These are phyloP conservation scores for Orbilia quercus DNA, from an alignment of 2,329 filamentous ascomycete species.

Conservation along the genomic window DNA sequence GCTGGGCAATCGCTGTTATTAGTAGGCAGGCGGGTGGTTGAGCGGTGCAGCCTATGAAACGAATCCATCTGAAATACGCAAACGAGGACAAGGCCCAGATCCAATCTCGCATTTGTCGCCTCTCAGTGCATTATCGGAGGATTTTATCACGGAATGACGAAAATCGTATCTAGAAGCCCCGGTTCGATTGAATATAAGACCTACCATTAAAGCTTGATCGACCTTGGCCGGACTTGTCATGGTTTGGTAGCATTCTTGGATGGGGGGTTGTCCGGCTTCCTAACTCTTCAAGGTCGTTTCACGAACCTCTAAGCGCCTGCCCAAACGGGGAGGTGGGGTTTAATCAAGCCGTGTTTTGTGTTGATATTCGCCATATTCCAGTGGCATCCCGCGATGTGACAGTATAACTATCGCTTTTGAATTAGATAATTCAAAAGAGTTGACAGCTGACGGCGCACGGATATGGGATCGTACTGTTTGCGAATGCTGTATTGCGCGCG, in stretches of 20 bases:
- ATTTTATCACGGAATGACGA: slow-evolving; percentile 43
- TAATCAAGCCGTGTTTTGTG: neutral
- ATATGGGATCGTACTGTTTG: no score
- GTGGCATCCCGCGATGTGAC: neutral
- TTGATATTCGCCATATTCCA: slow-evolving; percentile 17
- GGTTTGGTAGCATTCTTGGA: slow-evolving; percentile 27
- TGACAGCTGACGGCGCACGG: no score
- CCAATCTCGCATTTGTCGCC: slow-evolving; percentile 2
- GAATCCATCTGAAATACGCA: slow-evolving; percentile 17
- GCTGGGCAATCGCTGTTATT: slow-evolving; percentile 26
- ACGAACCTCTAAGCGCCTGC: slow-evolving; percentile 32
- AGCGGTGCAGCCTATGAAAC: slow-evolving; percentile 24
- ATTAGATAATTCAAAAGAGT: neutral
- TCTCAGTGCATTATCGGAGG: slow-evolving; percentile 32
- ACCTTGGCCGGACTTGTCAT: slow-evolving; percentile 50
- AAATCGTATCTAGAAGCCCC: slow-evolving; percentile 25
- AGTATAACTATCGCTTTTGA: neutral
- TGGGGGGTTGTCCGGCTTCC: slow-evolving; percentile 32
- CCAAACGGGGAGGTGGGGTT: slow-evolving; percentile 33
- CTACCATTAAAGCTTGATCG: slow-evolving; percentile 51
- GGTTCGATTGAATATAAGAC: slow-evolving; percentile 26
- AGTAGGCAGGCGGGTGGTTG: slow-evolving; percentile 17
- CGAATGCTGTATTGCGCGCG: no score
- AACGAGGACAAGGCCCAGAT: neutral
- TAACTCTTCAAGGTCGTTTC: slow-evolving; percentile 29